These are phyloP conservation scores for Cryphonectria naterciae DNA, from an alignment of 2,329 filamentous ascomycete species.

Conservation along the genomic window DNA sequence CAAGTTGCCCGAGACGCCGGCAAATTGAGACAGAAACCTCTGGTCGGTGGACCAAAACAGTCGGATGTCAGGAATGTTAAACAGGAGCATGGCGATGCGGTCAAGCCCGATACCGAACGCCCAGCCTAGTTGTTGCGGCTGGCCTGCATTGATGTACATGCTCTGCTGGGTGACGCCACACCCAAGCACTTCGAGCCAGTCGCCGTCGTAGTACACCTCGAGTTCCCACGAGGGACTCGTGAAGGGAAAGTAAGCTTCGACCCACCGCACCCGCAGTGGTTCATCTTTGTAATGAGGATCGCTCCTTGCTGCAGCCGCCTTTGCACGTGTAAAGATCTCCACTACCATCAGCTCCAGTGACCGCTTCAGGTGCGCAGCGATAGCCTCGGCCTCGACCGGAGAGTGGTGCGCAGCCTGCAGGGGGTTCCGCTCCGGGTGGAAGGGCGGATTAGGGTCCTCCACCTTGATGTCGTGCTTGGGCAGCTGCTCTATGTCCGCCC, in stretches of 20 bases:
- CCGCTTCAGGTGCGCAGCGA: slow-evolving; percentile 83
- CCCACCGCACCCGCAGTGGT: slow-evolving; percentile 86
- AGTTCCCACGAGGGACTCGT: slow-evolving; percentile 95
- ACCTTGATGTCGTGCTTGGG: slow-evolving; percentile 77
- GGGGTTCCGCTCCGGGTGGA: slow-evolving; percentile 79
- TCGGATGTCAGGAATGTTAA: slow-evolving; percentile 93
- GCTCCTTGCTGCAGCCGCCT: slow-evolving; percentile 61
- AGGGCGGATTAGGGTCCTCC: slow-evolving; percentile 80
- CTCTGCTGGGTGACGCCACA: slow-evolving; percentile 87
- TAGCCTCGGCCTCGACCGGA: slow-evolving; percentile 76
- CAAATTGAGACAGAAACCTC: slow-evolving; percentile 87
- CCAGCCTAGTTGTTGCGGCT: slow-evolving; percentile 81
- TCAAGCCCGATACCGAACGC: slow-evolving; percentile 95
- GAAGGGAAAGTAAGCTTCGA: slow-evolving; percentile 97
- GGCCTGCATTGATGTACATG: slow-evolving; percentile 76
- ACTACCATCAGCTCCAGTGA: slow-evolving; percentile 89
- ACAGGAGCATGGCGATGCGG: slow-evolving; percentile 95
- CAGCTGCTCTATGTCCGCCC: slow-evolving; percentile 70
- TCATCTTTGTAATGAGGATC: slow-evolving; percentile 61
- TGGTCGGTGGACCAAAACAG: slow-evolving; percentile 91
- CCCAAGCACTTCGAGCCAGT: slow-evolving; percentile 96
- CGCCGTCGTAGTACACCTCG: slow-evolving; percentile 90
- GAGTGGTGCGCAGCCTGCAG: slow-evolving; percentile 75
- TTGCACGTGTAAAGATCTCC: slow-evolving; percentile 82
- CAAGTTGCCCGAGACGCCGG: slow-evolving; percentile 58